Evolutionary conservation across 768 basidiomycete genomes (phyloP).

Genomic region (Neoboletus magnificus): DNA sequence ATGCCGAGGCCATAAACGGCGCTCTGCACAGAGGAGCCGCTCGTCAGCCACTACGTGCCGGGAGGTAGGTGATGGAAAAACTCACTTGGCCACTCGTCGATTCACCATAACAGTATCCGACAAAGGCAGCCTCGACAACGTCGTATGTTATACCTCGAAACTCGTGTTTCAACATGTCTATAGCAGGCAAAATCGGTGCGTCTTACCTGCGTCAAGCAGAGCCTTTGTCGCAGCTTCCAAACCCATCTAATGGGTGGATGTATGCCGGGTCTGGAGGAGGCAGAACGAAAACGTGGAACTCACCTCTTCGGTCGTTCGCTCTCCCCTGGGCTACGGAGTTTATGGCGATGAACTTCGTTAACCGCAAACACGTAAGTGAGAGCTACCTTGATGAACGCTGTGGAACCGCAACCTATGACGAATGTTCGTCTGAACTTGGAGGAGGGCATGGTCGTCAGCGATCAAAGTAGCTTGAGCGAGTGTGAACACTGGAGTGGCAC

Average conservation of each 20-base stretch:
- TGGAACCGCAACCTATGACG: slow-evolving; percentile 71
- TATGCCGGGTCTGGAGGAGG: neutral
- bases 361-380: neutral
- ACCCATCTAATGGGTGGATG: neutral
- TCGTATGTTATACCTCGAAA: slow-evolving; percentile 76
- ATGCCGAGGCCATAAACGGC: slow-evolving; percentile 77
- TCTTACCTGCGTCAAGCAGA: slow-evolving; percentile 70
- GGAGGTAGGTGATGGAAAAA: neutral
- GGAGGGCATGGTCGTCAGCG: neutral
- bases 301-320: slow-evolving; percentile 65
- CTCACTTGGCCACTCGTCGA: slow-evolving; percentile 69
- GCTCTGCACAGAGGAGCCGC: slow-evolving; percentile 39
- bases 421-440: slow-evolving; percentile 39
- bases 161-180: slow-evolving; percentile 12
- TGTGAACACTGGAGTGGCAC: neutral
- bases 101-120: slow-evolving; percentile 75
- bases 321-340: slow-evolving; percentile 53
- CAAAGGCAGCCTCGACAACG: slow-evolving; percentile 62
- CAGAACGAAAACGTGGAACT: neutral
- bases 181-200: neutral
- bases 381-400: slow-evolving; percentile 71
- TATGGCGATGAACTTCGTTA: neutral
- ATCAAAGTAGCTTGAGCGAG: neutral
- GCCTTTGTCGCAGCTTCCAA: slow-evolving; percentile 79
- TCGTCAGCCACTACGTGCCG: neutral